These are phyloP conservation scores for Capsella bursapastoris DNA, from an alignment of 345 rosid genomes.

Conservation along the genomic window DNA sequence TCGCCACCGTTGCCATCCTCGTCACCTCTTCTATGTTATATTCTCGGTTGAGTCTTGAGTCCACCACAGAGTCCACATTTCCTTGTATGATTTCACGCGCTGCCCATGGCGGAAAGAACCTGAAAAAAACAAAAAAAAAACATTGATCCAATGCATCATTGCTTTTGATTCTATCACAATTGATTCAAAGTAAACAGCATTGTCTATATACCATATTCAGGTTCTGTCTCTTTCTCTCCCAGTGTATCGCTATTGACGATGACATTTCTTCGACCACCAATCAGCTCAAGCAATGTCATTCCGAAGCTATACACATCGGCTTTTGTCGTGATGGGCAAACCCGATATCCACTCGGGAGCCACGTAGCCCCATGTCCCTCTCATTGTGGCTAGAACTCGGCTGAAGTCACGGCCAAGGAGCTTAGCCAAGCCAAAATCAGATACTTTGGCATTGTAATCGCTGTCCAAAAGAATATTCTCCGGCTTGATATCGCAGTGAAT, in stretches of 20 bases:
- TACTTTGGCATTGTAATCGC: conserved; percentile 54
- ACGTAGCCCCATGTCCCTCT: conserved; percentile 73
- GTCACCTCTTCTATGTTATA: conserved; percentile 60
- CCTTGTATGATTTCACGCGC: conserved; percentile 73
- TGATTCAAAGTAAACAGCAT: background rate
- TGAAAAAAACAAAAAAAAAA: background rate
- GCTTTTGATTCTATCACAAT: background rate
- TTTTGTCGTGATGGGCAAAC: conserved; percentile 64
- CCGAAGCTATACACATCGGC: conserved; percentile 81
- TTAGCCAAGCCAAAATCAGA: conserved; percentile 69
- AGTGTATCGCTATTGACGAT: conserved; percentile 32
- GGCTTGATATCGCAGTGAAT: conserved; percentile 71
- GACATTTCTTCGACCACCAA: conserved; percentile 77
- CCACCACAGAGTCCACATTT: conserved; percentile 54
- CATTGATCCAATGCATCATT: conserved; percentile 8
- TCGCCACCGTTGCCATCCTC: conserved; percentile 65
- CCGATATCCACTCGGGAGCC: conserved; percentile 76
- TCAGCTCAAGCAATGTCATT: conserved; percentile 64
- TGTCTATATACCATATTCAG: conserved; percentile 41
- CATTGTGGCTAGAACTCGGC: conserved; percentile 64
- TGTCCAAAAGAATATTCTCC: conserved; percentile 63
- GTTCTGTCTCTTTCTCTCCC: conserved; percentile 45
- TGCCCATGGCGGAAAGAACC: conserved; percentile 97
- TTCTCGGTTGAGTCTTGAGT: conserved; percentile 51
- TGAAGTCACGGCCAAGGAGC: conserved; percentile 65